Evolutionary conservation across 768 basidiomycete genomes (phyloP).

Genomic region (Ramaria sp.): DNA sequence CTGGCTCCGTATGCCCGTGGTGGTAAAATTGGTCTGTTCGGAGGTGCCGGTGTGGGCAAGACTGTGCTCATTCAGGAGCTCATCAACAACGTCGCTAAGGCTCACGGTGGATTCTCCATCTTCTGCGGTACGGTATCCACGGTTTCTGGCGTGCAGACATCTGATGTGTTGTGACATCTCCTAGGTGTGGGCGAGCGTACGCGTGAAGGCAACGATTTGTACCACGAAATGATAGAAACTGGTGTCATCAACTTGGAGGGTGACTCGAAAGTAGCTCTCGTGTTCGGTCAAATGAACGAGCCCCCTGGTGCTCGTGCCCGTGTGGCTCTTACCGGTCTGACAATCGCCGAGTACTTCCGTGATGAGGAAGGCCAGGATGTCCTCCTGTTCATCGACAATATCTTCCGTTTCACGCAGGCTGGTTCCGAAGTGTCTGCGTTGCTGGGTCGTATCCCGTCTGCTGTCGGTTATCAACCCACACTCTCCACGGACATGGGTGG

Average conservation of each 20-base stretch:
- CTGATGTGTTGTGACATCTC: conserved; percentile 7
- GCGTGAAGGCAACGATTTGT: conserved; percentile 99
- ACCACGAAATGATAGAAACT: conserved; percentile 99
- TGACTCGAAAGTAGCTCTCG: conserved; percentile 99
- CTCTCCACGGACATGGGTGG: conserved; percentile 99
- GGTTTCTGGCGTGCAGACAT: not conserved
- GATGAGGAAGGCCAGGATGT: conserved; percentile 99
- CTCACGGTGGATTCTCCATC: conserved; percentile 99
- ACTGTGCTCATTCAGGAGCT: conserved; percentile 99
- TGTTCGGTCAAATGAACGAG: conserved; percentile 99
- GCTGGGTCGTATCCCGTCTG: conserved; percentile 99
- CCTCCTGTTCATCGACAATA: conserved; percentile 99
- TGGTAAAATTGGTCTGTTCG: conserved; percentile 99
- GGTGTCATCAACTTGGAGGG: conserved; percentile 99
- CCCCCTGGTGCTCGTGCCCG: conserved; percentile 99
- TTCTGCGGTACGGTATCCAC: conserved; percentile 66
- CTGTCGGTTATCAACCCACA: conserved; percentile 99
- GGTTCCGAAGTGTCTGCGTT: conserved; percentile 99
- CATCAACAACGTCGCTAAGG: conserved; percentile 99
- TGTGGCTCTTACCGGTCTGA: conserved; percentile 98
- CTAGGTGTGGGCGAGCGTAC: conserved; percentile 99
- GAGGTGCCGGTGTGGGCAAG: conserved; percentile 99
- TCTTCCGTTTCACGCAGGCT: conserved; percentile 99
- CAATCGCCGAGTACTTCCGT: conserved; percentile 99
- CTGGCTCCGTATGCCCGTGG: conserved; percentile 99